Percentiles rank a stretch among this genome's conserved stretches.
Evolutionary conservation across 139 green algal species (phyloP).

Genomic region (Chlamydomonas asymmetrica): DNA sequence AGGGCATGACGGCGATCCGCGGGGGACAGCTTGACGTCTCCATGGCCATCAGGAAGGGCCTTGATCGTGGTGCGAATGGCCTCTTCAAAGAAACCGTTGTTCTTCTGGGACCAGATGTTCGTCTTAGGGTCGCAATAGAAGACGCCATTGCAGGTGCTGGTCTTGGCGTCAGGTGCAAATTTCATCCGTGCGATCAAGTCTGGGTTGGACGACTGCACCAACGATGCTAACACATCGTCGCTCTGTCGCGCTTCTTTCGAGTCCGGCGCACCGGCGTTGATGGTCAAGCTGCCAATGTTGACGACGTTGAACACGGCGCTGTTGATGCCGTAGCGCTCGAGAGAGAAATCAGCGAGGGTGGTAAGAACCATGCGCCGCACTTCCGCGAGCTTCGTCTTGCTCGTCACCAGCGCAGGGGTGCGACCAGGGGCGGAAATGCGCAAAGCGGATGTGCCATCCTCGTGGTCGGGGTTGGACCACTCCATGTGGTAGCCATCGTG

Average conservation of each 20-base stretch:
- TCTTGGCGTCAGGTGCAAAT: not conserved
- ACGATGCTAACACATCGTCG: not conserved
- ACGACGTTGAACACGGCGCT: too few relatives aligned
- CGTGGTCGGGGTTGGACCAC: too few relatives aligned
- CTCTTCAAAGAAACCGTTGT: not conserved
- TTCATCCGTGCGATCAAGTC: not conserved
- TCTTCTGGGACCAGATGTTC: not conserved
- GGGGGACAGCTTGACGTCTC: not conserved
- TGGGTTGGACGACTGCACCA: not conserved
- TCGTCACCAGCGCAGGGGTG: too few relatives aligned
- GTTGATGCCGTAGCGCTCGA: too few relatives aligned
- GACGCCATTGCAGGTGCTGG: not conserved
- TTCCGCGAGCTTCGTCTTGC: too few relatives aligned
- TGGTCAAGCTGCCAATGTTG: not conserved
- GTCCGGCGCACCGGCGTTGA: not conserved
- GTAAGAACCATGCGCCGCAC: too few relatives aligned
- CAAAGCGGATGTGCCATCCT: too few relatives aligned
- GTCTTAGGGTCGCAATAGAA: slow-evolving; percentile 2
- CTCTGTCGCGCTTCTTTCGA: not conserved
- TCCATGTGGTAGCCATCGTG: too few relatives aligned
- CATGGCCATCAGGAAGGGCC: not conserved
- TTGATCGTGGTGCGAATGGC: not conserved
- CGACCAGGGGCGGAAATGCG: too few relatives aligned
- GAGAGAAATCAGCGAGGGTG: too few relatives aligned
- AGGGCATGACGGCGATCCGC: too few relatives aligned